Evolutionary conservation across 2,329 filamentous ascomycete species (phyloP).

Genomic region (Epichloe brachyelytri): DNA sequence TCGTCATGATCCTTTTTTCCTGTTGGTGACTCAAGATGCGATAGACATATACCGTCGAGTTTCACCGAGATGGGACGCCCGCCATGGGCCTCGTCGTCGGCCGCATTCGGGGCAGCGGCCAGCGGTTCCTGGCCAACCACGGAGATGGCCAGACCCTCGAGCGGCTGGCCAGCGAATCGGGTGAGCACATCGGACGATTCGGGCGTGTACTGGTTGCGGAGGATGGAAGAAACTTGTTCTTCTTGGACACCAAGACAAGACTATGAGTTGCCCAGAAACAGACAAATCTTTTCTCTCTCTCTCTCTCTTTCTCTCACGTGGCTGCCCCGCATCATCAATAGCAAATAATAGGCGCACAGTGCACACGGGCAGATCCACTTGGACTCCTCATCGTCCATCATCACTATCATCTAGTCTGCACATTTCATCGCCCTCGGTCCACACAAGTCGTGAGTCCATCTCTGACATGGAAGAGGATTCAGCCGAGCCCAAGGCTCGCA

Average conservation of each 20-base stretch:
- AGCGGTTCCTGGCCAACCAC: constrained; percentile 17
- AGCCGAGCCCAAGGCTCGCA: constrained; percentile 2
- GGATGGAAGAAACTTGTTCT: constrained; percentile 10
- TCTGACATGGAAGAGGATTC: constrained; percentile 1
- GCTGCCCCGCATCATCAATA: no score
- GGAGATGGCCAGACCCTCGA: constrained; percentile 10
- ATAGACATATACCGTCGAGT: constrained; percentile 20
- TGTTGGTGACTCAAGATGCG: background rate
- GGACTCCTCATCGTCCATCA: no score
- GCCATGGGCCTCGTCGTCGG: constrained; percentile 13
- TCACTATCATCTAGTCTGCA: no score
- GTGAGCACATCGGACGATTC: constrained; percentile 12
- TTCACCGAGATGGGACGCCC: constrained; percentile 11
- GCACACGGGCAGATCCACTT: no score
- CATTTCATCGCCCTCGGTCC: no score
- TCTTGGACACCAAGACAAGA: constrained; percentile 6
- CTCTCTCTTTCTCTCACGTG: no score
- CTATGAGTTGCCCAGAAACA: constrained; percentile 2
- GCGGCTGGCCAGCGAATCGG: constrained; percentile 4
- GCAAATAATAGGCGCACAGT: no score
- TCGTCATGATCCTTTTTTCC: background rate
- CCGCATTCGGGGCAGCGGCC: constrained; percentile 7
- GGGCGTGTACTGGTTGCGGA: constrained; percentile 5
- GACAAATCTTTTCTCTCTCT: background rate
- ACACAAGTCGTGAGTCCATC: background rate